Percentiles rank a stretch among this genome's conserved stretches.
Evolutionary conservation across 768 basidiomycete species (phyloP).

Genomic region (Boletus barrowsii): DNA sequence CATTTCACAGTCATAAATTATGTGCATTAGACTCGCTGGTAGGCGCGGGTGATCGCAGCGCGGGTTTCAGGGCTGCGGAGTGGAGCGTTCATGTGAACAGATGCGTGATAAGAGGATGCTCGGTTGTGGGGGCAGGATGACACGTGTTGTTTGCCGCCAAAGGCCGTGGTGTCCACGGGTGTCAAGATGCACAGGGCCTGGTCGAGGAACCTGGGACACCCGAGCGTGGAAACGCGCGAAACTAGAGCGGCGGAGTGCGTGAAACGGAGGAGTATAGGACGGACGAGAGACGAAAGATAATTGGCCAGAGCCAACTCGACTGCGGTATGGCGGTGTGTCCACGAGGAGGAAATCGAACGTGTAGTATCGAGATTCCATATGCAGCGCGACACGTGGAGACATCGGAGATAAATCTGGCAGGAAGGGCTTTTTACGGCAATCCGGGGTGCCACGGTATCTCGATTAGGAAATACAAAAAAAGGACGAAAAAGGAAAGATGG

Average conservation of each 20-base stretch:
- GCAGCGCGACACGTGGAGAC: slow-evolving; percentile 23
- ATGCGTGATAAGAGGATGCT: slow-evolving; percentile 13
- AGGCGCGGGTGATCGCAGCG: slow-evolving; percentile 9
- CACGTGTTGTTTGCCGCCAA: slow-evolving; percentile 13
- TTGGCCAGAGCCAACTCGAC: slow-evolving; percentile 13
- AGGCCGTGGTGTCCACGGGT: slow-evolving; percentile 25
- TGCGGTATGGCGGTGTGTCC: slow-evolving; percentile 15
- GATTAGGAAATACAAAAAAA: slow-evolving; percentile 19
- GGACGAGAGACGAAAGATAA: not conserved
- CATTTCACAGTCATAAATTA: slow-evolving; percentile 12
- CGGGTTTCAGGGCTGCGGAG: not conserved
- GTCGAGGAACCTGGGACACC: not conserved
- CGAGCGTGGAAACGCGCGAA: slow-evolving; percentile 13
- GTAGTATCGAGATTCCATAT: slow-evolving; percentile 21
- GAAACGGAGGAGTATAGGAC: not conserved
- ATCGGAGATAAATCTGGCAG: slow-evolving; percentile 29
- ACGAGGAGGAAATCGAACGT: slow-evolving; percentile 13
- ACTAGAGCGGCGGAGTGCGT: not conserved
- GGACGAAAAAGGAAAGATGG: slow-evolving; percentile 11
- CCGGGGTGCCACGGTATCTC: slow-evolving; percentile 28
- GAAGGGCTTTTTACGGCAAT: slow-evolving; percentile 24
- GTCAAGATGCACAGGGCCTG: not conserved
- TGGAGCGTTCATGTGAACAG: slow-evolving; percentile 20
- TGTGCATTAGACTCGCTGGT: slow-evolving; percentile 4
- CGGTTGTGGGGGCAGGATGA: slow-evolving; percentile 14